Evolutionary conservation across 2,329 filamentous ascomycete genomes (phyloP), one percentile per base, ranked within the genome.

Genomic region (Penicillium sp.): DNA sequence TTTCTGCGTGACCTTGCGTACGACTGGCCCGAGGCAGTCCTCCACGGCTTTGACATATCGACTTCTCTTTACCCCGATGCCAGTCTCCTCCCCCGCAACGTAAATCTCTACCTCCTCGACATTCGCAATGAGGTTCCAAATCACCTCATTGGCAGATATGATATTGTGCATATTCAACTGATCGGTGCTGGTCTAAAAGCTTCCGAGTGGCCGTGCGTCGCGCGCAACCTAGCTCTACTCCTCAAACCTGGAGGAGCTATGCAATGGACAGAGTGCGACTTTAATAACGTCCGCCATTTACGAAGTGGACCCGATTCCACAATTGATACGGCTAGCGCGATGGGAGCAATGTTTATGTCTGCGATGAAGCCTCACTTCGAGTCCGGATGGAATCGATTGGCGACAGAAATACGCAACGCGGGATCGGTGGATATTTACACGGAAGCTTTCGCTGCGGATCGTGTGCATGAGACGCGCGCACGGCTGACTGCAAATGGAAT

Each of bases 91-190:
- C 58, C 61, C 7, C 7, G 9, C 2, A 64, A 64, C 16, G 51
- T 61, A 13, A 55, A 30, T 27, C 30, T 64, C 10, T 32, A 51
- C 2, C 47, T 55, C 7, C 58, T 60, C 29, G 58, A 67, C 29
- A 47, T 59, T 7, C 44, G 55, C 9, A 55, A 55, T 10, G 38
- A 51, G 2, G 43, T 64, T 1, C 64, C 60, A 0, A 16, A 40
- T 7, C 45, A 58, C 2, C 50, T 67, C 1, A 42, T 52, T 6
- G 55, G 53, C 5, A 53, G 58, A n/a, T 67, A 66, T 53, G 64
- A 67, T 46, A 42, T 67, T 1, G 59, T 67, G 2, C 62, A 67
- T 18, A 36, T 66, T 3, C 58, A 58, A 10, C 27, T 60, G 13
- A 43, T 56, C 13, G 29, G 27, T 1, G 50, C 43, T 0, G 50